Evolutionary conservation across 2,329 filamentous ascomycete species (phyloP), one percentile per base, ranked within the genome.

Genomic region (Neocatenulostroma microsporum): DNA sequence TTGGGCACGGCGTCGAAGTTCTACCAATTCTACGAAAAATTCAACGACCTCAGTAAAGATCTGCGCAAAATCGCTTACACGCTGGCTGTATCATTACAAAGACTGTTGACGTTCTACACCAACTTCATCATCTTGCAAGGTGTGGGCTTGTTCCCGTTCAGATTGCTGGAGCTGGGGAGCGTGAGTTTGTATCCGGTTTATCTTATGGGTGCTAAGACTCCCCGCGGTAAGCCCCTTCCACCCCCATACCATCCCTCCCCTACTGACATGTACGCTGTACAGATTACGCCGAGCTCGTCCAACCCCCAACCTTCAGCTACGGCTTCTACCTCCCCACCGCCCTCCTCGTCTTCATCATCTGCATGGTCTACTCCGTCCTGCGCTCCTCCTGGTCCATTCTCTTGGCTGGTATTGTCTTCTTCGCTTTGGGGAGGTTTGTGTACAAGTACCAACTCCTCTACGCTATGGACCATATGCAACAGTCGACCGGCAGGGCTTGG

Each of bases 381-480:
- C 78, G 78, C 1, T 73, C 74, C 32, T 91, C 88, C 0, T 93
- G 81, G 66, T 70, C 83, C 36, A 82, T 96, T 10, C 74, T 94
- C 12, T 69, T 88, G 8, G 80, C 89, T 32, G 91, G 91, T 3
- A 66, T 89, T 32, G 32, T 85, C 10, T 98, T 93, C 61, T 94
- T 93, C 51, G 55, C 76, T 14, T 74, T 94, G 11, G 87, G 87
- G 14, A 83, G 85, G 58, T 89, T 89, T 56, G 84, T 85, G 21
- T 93, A 94, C 73, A 95, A 95, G 60, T 98, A 98, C 63, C 93
- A 98, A 66, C 70, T 98, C 4, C 72, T 98, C 4, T 98, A 98
- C 60, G 87, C 91, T 21, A 98, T 98, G 91, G 88, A 96, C 53
- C 89, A 96, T 58, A 84, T 86, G 12, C 86, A 93, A 55, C 87